Conservation (phyloP, 2,329 filamentous ascomycete species). For the Sordariomycetes sp. region DNA sequence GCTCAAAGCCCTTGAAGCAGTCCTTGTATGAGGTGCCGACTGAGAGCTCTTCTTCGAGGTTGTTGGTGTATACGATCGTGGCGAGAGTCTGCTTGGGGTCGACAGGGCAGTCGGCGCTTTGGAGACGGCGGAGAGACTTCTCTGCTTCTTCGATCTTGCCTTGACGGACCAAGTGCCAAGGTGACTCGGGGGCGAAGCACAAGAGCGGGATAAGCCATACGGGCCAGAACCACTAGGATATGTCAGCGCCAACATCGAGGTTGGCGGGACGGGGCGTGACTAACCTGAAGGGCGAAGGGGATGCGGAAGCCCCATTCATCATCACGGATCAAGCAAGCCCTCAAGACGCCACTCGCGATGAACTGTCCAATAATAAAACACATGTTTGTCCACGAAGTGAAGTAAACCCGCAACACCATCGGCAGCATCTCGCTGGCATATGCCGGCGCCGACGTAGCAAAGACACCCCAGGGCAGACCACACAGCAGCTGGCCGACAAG, state of each 20-base stretch:
- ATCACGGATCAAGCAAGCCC: slow-evolving; percentile 8
- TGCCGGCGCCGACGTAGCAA: slow-evolving; percentile 28
- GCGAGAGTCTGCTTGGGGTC: too few relatives aligned
- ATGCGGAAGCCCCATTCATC: slow-evolving; percentile 30
- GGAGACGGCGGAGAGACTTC: slow-evolving; percentile 1
- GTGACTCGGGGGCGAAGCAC: slow-evolving; percentile 26
- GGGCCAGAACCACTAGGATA: slow-evolving; percentile 30
- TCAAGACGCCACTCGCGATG: slow-evolving; percentile 16
- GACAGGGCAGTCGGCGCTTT: too few relatives aligned
- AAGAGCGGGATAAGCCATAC: slow-evolving; percentile 23
- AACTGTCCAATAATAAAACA: slow-evolving; percentile 32
- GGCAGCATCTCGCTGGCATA: slow-evolving; percentile 31
- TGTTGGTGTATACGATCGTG: too few relatives aligned
- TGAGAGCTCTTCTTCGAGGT: too few relatives aligned
- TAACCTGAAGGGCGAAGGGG: slow-evolving; percentile 28
- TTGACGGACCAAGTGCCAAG: slow-evolving; percentile 5
- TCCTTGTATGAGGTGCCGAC: too few relatives aligned
- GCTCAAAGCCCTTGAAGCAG: too few relatives aligned
- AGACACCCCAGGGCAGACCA: slow-evolving; percentile 30
- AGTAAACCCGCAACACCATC: slow-evolving; percentile 22
- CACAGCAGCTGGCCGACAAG: slow-evolving; percentile 28
- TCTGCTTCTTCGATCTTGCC: slow-evolving; percentile 3
- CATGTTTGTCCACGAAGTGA: slow-evolving; percentile 30
- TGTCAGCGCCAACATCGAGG: background rate
- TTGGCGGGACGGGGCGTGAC: background rate